These are phyloP conservation scores for Zostera marina DNA, from an alignment of 116 monocot species.

Conservation along the genomic window DNA sequence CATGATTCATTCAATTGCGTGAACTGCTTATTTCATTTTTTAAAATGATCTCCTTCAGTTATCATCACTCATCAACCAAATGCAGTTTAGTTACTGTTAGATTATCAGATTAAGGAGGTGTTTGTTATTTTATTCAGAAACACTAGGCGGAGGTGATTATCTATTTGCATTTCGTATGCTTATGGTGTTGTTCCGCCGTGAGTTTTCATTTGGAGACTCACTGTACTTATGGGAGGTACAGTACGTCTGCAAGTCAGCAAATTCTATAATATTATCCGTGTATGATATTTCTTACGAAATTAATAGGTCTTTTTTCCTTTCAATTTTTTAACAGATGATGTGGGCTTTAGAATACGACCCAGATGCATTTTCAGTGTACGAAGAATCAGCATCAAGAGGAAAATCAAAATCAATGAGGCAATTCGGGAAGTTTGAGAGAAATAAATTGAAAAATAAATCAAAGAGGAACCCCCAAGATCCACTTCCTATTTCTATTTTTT, in stretches of 20 bases:
- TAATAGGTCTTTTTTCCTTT: not conserved
- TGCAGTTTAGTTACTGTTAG: not conserved
- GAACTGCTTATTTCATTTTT: too few species aligned
- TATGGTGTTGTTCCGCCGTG: conserved; percentile 96
- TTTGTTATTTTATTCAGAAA: conserved; percentile 31
- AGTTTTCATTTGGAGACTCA: conserved; percentile 97
- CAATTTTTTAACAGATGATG: conserved; percentile 67
- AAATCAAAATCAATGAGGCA: conserved; percentile 71
- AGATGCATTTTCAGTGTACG: conserved; percentile 49
- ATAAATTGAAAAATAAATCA: conserved; percentile 55
- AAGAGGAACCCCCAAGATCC: conserved; percentile 42
- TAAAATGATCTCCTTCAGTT: too few species aligned
- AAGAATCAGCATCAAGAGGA: conserved; percentile 52
- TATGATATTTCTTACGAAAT: not conserved
- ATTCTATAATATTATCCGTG: not conserved
- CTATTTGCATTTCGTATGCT: conserved; percentile 99
- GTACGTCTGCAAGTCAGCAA: too few species aligned
- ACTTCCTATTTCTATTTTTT: conserved; percentile 87
- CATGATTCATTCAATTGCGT: too few species aligned
- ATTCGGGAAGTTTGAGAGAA: conserved; percentile 86
- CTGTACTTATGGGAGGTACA: conserved; percentile 95
- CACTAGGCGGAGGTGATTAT: conserved; percentile 95
- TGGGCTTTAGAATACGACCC: conserved; percentile 98
- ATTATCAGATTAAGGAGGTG: not conserved
- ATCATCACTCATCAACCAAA: too few species aligned